phyloP scores from a whole-genome alignment of 139 green algal genomes.

The Zygnema cylindricum region DNA sequence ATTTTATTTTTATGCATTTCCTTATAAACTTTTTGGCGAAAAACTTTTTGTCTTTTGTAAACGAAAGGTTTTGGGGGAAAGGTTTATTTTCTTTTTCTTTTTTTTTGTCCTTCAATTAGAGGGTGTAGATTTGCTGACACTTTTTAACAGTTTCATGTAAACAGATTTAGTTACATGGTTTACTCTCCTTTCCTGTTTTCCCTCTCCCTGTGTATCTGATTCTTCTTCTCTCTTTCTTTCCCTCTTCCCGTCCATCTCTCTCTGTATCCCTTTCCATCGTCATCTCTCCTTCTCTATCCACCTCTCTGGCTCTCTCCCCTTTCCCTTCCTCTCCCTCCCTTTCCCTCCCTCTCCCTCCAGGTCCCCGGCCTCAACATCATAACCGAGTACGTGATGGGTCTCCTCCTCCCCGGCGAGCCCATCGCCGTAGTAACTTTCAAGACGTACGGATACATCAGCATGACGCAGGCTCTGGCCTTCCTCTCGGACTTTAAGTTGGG shows the following conservation, averaged over 20 bases:
- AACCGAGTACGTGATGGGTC: conserved; percentile 44
- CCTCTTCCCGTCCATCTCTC: neutral
- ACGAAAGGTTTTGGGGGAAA: too few species aligned
- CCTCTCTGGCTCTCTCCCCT: neutral
- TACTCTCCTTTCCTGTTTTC: too few species aligned
- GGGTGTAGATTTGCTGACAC: too few species aligned
- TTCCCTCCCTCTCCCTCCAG: neutral
- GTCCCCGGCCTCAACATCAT: conserved; percentile 48
- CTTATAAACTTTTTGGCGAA: too few species aligned
- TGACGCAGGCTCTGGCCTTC: conserved; percentile 35
- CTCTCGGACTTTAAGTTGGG: conserved; percentile 37
- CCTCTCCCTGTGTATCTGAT: too few species aligned
- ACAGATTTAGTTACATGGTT: too few species aligned
- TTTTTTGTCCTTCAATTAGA: too few species aligned
- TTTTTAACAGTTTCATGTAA: too few species aligned
- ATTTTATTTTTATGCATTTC: too few species aligned
- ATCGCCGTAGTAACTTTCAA: conserved; percentile 32
- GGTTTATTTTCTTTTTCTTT: too few species aligned
- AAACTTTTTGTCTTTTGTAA: too few species aligned
- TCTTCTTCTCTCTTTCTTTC: too few species aligned
- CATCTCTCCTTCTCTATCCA: neutral
- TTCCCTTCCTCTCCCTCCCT: neutral
- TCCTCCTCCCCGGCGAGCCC: conserved; percentile 25
- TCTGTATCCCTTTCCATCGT: neutral
- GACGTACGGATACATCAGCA: conserved; percentile 53